Evolutionary conservation across 495 filamentous ascomycete genomes (phyloP).

Genomic region (Penicillium goetzii): DNA sequence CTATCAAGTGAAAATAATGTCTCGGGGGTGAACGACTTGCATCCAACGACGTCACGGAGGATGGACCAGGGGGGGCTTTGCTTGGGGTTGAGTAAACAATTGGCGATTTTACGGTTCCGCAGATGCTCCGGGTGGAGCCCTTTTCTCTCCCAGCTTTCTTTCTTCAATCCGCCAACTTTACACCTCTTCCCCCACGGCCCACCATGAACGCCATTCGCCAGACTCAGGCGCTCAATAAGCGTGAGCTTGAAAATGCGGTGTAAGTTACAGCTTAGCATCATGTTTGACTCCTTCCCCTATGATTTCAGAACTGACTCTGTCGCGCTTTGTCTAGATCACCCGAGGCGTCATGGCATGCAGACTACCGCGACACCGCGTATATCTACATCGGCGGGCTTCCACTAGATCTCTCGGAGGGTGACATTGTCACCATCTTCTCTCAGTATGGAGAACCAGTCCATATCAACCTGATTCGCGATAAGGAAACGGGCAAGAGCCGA

Average conservation of each 20-base stretch:
- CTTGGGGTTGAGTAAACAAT: slow-evolving; percentile 34
- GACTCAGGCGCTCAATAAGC: slow-evolving; percentile 91
- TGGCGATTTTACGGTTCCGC: slow-evolving; percentile 38
- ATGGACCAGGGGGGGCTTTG: slow-evolving; percentile 23
- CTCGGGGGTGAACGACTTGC: slow-evolving; percentile 10
- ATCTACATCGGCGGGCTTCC: slow-evolving; percentile 95
- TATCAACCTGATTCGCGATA: slow-evolving; percentile 88
- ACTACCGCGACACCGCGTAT: slow-evolving; percentile 97
- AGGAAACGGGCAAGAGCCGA: slow-evolving; percentile 90
- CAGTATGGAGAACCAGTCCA: slow-evolving; percentile 95
- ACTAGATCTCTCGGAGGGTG: slow-evolving; percentile 92
- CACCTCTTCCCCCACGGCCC: slow-evolving; percentile 6
- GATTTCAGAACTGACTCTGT: slow-evolving; percentile 23
- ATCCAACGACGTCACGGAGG: slow-evolving; percentile 22
- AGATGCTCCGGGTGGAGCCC: slow-evolving; percentile 32
- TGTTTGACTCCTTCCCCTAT: slow-evolving; percentile 2
- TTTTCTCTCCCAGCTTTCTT: slow-evolving; percentile 25
- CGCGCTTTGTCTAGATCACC: slow-evolving; percentile 55
- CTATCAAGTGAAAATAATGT: neutral
- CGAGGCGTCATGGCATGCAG: slow-evolving; percentile 93
- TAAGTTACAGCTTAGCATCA: slow-evolving; percentile 35
- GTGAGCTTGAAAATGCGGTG: slow-evolving; percentile 88
- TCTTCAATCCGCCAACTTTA: slow-evolving; percentile 18
- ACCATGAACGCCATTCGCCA: slow-evolving; percentile 90
- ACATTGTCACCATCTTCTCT: slow-evolving; percentile 95